Conservation (phyloP, 768 basidiomycete species). For the Panaeolus cyanescens region DNA sequence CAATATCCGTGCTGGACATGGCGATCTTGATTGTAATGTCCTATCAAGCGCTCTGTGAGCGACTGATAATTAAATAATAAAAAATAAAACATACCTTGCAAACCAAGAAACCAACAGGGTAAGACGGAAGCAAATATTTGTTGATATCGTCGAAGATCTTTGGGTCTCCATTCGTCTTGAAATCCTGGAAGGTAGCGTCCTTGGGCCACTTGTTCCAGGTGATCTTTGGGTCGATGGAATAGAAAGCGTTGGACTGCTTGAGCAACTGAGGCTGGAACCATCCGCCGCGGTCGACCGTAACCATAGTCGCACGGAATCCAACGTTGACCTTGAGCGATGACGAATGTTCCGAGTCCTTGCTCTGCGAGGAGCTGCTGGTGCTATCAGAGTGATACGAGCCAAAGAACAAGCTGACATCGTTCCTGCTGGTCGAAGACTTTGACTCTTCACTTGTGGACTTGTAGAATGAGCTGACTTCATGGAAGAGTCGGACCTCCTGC, state of each 20-base stretch:
- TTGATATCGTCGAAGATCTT: slow-evolving; percentile 5
- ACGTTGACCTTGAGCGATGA: slow-evolving; percentile 1
- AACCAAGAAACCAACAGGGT: slow-evolving; percentile 13
- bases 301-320: slow-evolving; percentile 11
- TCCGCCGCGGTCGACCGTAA: slow-evolving; percentile 11
- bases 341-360: neutral
- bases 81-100: slow-evolving; percentile 11
- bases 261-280: slow-evolving; percentile 16
- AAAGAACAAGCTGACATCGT: slow-evolving; percentile 4
- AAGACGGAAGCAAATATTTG: slow-evolving; percentile 12
- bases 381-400: slow-evolving; percentile 4
- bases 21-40: slow-evolving; percentile 15
- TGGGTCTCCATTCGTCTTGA: neutral
- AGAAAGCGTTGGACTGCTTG: slow-evolving; percentile 9
- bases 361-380: neutral
- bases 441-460: neutral
- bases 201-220: slow-evolving; percentile 15
- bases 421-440: neutral
- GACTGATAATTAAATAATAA: neutral
- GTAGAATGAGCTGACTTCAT: neutral
- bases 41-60: neutral
- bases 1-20: slow-evolving; percentile 3
- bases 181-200: slow-evolving; percentile 7
- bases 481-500: slow-evolving; percentile 17
- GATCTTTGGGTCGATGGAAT: slow-evolving; percentile 8